A percentile compares a stretch with the other conserved stretches of the same genome.
Conservation (phyloP, 129 eudicot species). For the carrot (Daucus carota) region DNA sequence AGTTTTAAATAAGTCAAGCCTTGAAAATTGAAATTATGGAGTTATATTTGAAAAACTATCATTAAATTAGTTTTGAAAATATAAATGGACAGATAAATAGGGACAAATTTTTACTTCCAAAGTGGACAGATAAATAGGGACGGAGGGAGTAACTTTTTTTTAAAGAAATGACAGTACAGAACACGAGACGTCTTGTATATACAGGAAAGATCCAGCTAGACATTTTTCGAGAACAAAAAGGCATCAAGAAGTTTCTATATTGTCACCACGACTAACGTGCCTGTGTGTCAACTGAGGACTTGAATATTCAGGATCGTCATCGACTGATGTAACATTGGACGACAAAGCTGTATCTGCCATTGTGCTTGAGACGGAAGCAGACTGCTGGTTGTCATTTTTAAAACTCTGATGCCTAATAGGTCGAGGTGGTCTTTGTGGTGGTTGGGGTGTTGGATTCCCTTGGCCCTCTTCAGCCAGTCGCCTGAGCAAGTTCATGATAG, state of each 20-base stretch:
- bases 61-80: too few relatives aligned
- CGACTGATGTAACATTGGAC: constrained; percentile 19
- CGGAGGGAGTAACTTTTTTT: too few relatives aligned
- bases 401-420: constrained; percentile 16
- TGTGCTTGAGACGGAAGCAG: constrained; percentile 8
- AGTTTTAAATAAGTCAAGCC: too few relatives aligned
- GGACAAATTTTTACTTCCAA: too few relatives aligned
- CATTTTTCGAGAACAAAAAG: neutral
- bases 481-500: constrained; percentile 26
- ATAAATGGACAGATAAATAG: too few relatives aligned
- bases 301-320: constrained; percentile 17
- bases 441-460: constrained; percentile 7
- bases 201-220: neutral
- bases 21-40: too few relatives aligned
- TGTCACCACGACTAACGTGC: constrained; percentile 5
- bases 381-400: constrained; percentile 16
- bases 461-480: constrained; percentile 29
- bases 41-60: too few relatives aligned
- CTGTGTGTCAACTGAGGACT: constrained; percentile 17
- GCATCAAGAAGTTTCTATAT: neutral
- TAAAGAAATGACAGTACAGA: neutral
- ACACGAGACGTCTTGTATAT: neutral
- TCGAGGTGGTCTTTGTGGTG: constrained; percentile 15
- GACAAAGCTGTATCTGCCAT: constrained; percentile 14
- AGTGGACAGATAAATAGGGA: too few relatives aligned